Evolutionary conservation across 208 protist genomes (phyloP).

Genomic region (Acanthamoeba royreba): DNA sequence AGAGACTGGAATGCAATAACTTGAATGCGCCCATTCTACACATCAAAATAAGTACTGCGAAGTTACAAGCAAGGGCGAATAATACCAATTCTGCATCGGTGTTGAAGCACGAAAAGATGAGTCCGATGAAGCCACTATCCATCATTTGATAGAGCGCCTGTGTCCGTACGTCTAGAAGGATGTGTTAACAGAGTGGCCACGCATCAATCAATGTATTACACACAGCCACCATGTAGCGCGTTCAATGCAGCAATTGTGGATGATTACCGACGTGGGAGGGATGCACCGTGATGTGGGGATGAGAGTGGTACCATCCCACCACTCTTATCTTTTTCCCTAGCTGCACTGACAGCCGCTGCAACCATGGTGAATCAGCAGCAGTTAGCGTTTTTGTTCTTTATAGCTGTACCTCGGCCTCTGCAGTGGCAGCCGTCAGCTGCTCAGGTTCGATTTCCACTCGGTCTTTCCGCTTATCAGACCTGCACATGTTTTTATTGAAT

Average conservation of each 20-base stretch:
- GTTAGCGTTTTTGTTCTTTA: neutral
- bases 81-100: neutral
- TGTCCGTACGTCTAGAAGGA: conserved; percentile 49
- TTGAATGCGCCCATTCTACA: neutral
- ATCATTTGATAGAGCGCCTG: conserved; percentile 40
- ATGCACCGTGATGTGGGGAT: conserved; percentile 63
- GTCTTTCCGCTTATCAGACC: conserved; percentile 42
- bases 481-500: neutral
- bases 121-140: conserved; percentile 47
- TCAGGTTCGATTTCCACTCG: conserved; percentile 44
- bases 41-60: too few relatives aligned
- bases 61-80: neutral
- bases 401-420: neutral
- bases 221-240: neutral
- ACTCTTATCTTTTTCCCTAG: neutral
- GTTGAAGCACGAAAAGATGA: conserved; percentile 62
- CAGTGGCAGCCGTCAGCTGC: neutral
- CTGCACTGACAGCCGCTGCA: neutral
- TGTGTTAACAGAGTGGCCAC: neutral
- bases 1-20: neutral
- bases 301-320: conserved; percentile 69
- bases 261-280: conserved; percentile 63
- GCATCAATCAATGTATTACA: neutral
- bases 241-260: neutral
- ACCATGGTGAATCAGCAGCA: neutral